These are phyloP conservation scores for Aspergillus homomorphus DNA, from an alignment of 495 filamentous ascomycete genomes.

Conservation along the genomic window DNA sequence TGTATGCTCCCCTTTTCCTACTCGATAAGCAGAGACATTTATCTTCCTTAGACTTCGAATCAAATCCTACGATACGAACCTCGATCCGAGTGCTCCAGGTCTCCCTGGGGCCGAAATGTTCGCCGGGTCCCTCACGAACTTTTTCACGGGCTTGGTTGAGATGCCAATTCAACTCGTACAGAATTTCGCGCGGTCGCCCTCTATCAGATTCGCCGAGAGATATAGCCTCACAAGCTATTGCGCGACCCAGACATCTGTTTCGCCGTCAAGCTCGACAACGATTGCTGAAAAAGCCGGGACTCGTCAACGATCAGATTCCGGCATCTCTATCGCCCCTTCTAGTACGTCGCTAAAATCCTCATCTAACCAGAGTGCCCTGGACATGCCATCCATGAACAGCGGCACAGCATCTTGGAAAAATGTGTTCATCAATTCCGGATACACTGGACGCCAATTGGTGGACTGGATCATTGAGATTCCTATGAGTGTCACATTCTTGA, in stretches of 20 bases:
- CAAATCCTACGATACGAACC: conserved; percentile 58
- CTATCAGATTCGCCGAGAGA: conserved; percentile 11
- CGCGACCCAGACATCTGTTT: not conserved
- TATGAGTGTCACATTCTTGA: conserved; percentile 66
- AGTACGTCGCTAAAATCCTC: not conserved
- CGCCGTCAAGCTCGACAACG: not conserved
- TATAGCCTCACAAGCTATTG: conserved; percentile 11
- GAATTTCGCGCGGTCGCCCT: conserved; percentile 14
- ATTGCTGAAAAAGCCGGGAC: not conserved
- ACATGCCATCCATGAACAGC: conserved; percentile 3
- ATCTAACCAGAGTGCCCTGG: not conserved
- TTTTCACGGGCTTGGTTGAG: conserved; percentile 75
- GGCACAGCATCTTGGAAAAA: not conserved
- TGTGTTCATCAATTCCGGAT: conserved; percentile 7
- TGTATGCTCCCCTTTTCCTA: conserved; percentile 36
- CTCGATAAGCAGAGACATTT: not conserved
- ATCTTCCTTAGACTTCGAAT: not conserved
- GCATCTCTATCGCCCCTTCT: not conserved
- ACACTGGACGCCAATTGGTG: conserved; percentile 7
- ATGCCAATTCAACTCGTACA: conserved; percentile 70
- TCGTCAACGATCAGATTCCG: not conserved
- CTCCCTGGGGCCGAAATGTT: conserved; percentile 60
- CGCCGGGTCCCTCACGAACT: conserved; percentile 61
- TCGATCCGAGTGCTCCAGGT: conserved; percentile 63
- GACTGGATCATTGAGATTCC: conserved; percentile 56